phyloP scores from a whole-genome alignment of 306 rosid genomes.

The Medicago arabica region DNA sequence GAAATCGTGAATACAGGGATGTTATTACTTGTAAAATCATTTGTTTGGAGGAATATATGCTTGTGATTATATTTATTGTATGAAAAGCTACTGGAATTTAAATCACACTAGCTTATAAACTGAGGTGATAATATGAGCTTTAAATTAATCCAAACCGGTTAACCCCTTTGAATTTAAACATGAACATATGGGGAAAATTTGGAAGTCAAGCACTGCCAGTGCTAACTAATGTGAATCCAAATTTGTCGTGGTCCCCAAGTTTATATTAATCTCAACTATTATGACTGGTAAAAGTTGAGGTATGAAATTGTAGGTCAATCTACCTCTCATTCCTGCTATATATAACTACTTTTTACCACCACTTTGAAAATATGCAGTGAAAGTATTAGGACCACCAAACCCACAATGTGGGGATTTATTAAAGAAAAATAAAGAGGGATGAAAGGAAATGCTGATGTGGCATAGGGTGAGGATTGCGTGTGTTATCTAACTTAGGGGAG shows the following conservation, averaged over 20 bases:
- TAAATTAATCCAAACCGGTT: conserved; percentile 5
- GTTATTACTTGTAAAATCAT: background rate
- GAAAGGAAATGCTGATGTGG: background rate
- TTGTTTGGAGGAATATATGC: background rate
- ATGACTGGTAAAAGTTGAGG: background rate
- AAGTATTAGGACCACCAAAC: background rate
- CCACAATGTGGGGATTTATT: background rate
- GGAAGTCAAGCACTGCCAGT: background rate
- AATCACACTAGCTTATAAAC: background rate
- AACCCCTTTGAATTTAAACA: background rate
- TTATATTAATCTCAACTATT: background rate
- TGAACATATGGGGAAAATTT: background rate
- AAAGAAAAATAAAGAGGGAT: background rate
- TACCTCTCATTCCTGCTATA: background rate
- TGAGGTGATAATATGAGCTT: background rate
- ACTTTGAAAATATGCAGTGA: background rate
- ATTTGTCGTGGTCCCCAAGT: background rate
- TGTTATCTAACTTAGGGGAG: background rate
- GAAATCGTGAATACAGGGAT: background rate
- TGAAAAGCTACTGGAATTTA: conserved; percentile 2
- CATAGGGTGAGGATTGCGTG: background rate
- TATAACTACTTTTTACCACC: background rate
- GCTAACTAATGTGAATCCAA: background rate
- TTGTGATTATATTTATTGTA: background rate
- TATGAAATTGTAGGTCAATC: background rate